Evolutionary conservation across 805 yeast species (phyloP).

Genomic region (Lipomyces yamadae): DNA sequence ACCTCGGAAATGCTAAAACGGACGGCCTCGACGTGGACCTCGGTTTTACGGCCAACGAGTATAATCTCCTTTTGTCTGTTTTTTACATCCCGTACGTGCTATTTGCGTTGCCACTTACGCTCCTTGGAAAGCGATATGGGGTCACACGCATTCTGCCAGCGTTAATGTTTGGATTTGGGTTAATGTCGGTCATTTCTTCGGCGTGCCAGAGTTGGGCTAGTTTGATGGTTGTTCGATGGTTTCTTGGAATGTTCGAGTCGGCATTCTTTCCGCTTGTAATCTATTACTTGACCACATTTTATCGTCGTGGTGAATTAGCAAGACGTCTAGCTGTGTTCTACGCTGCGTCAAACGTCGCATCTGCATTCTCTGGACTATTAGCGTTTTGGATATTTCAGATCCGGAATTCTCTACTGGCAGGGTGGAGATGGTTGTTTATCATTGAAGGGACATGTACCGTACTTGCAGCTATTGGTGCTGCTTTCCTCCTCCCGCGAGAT

Average conservation of each 20-base stretch:
- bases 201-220: conserved; percentile 52
- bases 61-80: conserved; percentile 54
- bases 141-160: conserved; percentile 54
- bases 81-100: conserved; percentile 55
- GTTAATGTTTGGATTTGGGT: conserved; percentile 54
- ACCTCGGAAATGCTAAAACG: conserved; percentile 57
- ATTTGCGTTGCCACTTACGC: conserved; percentile 52
- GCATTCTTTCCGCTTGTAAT: conserved; percentile 48
- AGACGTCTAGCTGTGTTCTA: conserved; percentile 56
- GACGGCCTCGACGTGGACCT: conserved; percentile 53
- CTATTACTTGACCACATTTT: conserved; percentile 55
- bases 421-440: conserved; percentile 57
- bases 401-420: conserved; percentile 46
- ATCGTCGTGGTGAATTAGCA: conserved; percentile 56
- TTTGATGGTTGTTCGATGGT: conserved; percentile 53
- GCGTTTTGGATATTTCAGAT: conserved; percentile 58
- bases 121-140: conserved; percentile 50
- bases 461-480: conserved; percentile 40
- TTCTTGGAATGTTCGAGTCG: conserved; percentile 59
- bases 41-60: conserved; percentile 50
- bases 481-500: conserved; percentile 49
- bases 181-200: conserved; percentile 49
- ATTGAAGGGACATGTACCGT: conserved; percentile 54
- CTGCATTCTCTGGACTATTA: conserved; percentile 64
- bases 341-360: conserved; percentile 58